A percentile compares a stretch with the other conserved stretches of the same genome.
phyloP scores from a whole-genome alignment of 2,329 filamentous ascomycete species.

The Penicillium sp. region DNA sequence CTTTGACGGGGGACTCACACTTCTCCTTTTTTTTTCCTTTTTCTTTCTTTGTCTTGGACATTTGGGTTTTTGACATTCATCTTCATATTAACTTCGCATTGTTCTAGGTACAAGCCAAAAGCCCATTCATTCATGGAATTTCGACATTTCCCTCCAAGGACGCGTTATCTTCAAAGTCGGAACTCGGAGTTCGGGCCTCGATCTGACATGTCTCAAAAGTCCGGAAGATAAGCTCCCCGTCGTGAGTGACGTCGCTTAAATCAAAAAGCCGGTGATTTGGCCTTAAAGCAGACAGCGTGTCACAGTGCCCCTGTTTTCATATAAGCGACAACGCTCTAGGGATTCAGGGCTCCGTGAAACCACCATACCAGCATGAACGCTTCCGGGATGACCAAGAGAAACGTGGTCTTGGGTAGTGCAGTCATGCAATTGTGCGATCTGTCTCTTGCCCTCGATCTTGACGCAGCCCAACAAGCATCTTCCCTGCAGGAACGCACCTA shows the following conservation, averaged over 20 bases:
- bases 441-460: background rate
- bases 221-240: background rate
- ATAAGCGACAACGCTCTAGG: background rate
- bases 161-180: background rate
- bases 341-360: background rate
- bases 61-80: background rate
- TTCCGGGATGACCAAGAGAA: background rate
- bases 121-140: background rate
- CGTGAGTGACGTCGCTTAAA: background rate
- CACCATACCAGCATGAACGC: background rate
- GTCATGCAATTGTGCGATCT: background rate
- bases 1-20: background rate
- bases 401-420: background rate
- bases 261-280: background rate
- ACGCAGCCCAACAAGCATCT: background rate
- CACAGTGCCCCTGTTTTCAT: background rate
- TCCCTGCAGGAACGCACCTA: background rate
- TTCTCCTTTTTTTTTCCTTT: background rate
- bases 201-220: background rate
- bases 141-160: background rate
- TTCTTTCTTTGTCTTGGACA: background rate
- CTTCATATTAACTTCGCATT: background rate
- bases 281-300: background rate
- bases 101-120: too few species aligned
- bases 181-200: slow-evolving; percentile 2